Evolutionary conservation across 306 rosid species (phyloP).

Genomic region (Lotus japonicus): DNA sequence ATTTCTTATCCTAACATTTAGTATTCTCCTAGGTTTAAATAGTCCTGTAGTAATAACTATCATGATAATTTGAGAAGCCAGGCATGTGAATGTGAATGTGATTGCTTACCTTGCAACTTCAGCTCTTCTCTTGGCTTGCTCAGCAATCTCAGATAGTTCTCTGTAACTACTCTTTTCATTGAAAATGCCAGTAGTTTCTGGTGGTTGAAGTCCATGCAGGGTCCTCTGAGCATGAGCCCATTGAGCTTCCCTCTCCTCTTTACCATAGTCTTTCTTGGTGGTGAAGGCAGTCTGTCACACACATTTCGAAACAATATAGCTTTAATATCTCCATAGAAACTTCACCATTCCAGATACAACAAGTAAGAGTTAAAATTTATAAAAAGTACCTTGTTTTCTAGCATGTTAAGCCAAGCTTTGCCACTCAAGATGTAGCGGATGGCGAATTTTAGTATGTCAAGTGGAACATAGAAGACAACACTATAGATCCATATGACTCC

Average conservation of each 20-base stretch:
- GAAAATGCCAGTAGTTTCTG: slow-evolving; percentile 51
- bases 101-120: slow-evolving; percentile 87
- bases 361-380: background rate
- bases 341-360: background rate
- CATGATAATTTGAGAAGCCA: no score
- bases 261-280: slow-evolving; percentile 97
- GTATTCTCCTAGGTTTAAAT: no score
- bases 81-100: no score
- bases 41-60: no score
- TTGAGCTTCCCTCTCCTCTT: slow-evolving; percentile 95
- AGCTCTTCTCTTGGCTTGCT: slow-evolving; percentile 96
- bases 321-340: background rate
- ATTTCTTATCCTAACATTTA: no score
- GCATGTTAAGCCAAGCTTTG: slow-evolving; percentile 81
- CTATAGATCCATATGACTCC: slow-evolving; percentile 96
- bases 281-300: slow-evolving; percentile 85
- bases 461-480: slow-evolving; percentile 71
- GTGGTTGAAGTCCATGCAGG: slow-evolving; percentile 91
- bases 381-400: slow-evolving; percentile 72
- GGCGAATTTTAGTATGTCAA: slow-evolving; percentile 68
- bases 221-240: slow-evolving; percentile 99
- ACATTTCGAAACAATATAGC: background rate
- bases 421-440: slow-evolving; percentile 86
- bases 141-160: slow-evolving; percentile 95
- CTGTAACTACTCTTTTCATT: slow-evolving; percentile 75